Conservation (phyloP, 2,329 filamentous ascomycete species). For the Ceratocystis cubensis region DNA sequence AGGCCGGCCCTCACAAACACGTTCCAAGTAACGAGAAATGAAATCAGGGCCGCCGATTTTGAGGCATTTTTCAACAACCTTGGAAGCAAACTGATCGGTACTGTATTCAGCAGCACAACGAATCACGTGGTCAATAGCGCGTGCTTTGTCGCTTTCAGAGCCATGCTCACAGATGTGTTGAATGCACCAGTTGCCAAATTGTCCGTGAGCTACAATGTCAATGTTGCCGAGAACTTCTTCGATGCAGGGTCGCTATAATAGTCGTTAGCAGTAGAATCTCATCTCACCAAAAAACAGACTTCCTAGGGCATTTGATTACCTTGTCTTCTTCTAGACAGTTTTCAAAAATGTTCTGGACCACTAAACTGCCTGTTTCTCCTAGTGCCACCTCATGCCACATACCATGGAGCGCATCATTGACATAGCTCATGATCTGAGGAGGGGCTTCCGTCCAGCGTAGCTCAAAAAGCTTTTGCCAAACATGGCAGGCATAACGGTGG, state of each 20-base stretch:
- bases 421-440: slow-evolving; percentile 95
- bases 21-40: slow-evolving; percentile 79
- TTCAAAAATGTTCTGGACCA: slow-evolving; percentile 99
- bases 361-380: slow-evolving; percentile 91
- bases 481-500: slow-evolving; percentile 95
- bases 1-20: slow-evolving; percentile 79
- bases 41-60: slow-evolving; percentile 92
- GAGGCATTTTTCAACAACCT: slow-evolving; percentile 97
- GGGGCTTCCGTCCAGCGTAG: slow-evolving; percentile 89
- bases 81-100: slow-evolving; percentile 97
- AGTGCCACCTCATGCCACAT: slow-evolving; percentile 99
- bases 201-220: slow-evolving; percentile 89
- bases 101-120: slow-evolving; percentile 90
- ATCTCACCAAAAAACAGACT: not conserved
- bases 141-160: slow-evolving; percentile 75
- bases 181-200: slow-evolving; percentile 99
- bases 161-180: slow-evolving; percentile 98
- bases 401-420: slow-evolving; percentile 84
- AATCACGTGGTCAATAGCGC: slow-evolving; percentile 90
- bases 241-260: slow-evolving; percentile 75
- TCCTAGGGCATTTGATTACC: slow-evolving; percentile 37
- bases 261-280: slow-evolving; percentile 21
- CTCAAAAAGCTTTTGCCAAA: slow-evolving; percentile 99
- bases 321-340: slow-evolving; percentile 98
- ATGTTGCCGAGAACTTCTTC: slow-evolving; percentile 93